Evolutionary conservation across 441 rosid species (phyloP).

Genomic region (Adansonia rubrostipa): DNA sequence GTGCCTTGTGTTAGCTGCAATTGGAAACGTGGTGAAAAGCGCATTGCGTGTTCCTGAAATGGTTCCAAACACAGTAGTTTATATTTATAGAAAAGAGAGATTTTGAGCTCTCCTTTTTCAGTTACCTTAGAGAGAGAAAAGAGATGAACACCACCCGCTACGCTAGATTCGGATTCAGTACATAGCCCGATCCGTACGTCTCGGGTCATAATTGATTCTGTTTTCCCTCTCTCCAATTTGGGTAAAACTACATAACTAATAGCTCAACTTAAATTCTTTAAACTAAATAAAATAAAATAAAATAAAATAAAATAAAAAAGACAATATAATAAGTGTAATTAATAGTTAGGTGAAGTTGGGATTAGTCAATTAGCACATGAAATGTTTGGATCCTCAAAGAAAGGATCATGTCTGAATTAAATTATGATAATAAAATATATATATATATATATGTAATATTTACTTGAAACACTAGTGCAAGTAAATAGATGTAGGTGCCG

Average conservation of each 20-base stretch:
- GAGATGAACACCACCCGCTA: neutral
- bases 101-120: neutral
- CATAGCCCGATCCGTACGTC: constrained; percentile 17
- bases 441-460: no score
- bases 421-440: no score
- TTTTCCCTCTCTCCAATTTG: neutral
- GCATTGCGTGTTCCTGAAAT: neutral
- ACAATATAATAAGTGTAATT: neutral
- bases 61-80: neutral
- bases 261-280: no score
- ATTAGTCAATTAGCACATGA: neutral
- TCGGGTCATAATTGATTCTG: constrained; percentile 10
- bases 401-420: neutral
- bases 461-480: no score
- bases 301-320: no score
- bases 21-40: constrained; percentile 18
- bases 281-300: no score
- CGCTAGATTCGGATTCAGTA: neutral
- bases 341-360: neutral
- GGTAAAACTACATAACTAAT: neutral
- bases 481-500: no score
- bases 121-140: neutral
- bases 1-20: constrained; percentile 27
- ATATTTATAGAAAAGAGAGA: neutral
- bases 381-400: neutral